Conservation (phyloP, 257 asterid species). For the Forsythia suspensa region DNA sequence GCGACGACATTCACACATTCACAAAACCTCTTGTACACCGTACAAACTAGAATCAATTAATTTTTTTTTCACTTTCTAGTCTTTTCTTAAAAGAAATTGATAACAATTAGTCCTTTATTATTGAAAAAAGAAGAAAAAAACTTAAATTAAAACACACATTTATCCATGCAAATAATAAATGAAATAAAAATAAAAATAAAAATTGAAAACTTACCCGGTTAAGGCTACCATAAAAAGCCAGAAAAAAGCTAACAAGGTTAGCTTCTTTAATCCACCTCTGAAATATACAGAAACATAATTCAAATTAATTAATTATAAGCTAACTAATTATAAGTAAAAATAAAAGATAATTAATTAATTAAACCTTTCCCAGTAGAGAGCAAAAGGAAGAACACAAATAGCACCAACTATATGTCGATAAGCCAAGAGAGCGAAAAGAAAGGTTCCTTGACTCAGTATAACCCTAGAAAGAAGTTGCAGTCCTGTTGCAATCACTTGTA, state of each 20-base stretch:
- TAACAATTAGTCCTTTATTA: no score
- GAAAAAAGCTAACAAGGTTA: constrained; percentile 33
- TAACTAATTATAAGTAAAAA: not conserved
- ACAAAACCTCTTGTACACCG: not conserved
- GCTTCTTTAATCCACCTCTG: constrained; percentile 41
- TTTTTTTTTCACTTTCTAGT: not conserved
- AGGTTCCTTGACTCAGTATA: constrained; percentile 45
- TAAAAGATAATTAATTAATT: not conserved
- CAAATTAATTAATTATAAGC: not conserved
- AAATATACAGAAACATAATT: not conserved
- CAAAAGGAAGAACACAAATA: constrained; percentile 47
- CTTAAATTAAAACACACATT: not conserved
- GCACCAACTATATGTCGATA: constrained; percentile 61
- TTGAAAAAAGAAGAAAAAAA: no score
- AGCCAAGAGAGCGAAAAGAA: constrained; percentile 48
- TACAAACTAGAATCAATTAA: no score
- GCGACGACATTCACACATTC: not conserved
- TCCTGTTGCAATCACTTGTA: constrained; percentile 53
- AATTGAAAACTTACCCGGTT: constrained; percentile 45
- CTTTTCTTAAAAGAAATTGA: no score
- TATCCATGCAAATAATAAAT: not conserved
- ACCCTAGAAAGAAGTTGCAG: constrained; percentile 62
- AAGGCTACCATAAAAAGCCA: constrained; percentile 57
- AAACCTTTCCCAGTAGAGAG: constrained; percentile 54
- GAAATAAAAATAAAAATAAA: not conserved